These are phyloP conservation scores for Euphorbia lathyris DNA, from an alignment of 345 rosid species.

Conservation along the genomic window DNA sequence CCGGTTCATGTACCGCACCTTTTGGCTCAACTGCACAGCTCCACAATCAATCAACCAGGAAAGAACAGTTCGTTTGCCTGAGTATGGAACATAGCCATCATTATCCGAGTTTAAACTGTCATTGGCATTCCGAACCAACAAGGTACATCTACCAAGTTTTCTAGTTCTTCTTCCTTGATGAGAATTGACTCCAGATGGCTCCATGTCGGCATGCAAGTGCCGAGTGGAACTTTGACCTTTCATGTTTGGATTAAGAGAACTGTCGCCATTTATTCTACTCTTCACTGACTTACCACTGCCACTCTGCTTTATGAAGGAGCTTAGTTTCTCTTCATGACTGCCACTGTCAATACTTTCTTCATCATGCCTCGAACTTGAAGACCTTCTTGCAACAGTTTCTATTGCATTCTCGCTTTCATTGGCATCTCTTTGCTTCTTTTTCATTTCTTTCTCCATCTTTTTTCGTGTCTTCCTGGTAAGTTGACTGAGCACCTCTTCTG, in stretches of 20 bases:
- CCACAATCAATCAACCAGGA: slow-evolving; percentile 34
- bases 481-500: slow-evolving; percentile 34
- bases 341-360: slow-evolving; percentile 36
- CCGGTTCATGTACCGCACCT: slow-evolving; percentile 34
- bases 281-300: slow-evolving; percentile 46
- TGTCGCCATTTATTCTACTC: slow-evolving; percentile 37
- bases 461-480: slow-evolving; percentile 31
- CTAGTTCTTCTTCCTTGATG: slow-evolving; percentile 66
- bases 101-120: slow-evolving; percentile 21
- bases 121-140: slow-evolving; percentile 24
- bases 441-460: slow-evolving; percentile 38
- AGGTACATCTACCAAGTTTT: slow-evolving; percentile 52
- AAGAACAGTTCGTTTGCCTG: slow-evolving; percentile 31
- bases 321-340: slow-evolving; percentile 64
- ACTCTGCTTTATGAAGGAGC: slow-evolving; percentile 59
- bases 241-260: slow-evolving; percentile 31
- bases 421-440: slow-evolving; percentile 26
- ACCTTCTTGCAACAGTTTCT: slow-evolving; percentile 13
- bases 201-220: slow-evolving; percentile 25
- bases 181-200: slow-evolving; percentile 40
- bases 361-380: slow-evolving; percentile 20
- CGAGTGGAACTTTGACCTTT: slow-evolving; percentile 37
- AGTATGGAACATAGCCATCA: slow-evolving; percentile 32
- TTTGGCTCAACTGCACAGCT: slow-evolving; percentile 33
- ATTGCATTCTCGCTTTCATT: slow-evolving; percentile 18